Evolutionary conservation across 805 yeast species (phyloP).

Genomic region (Metschnikowia picachoensis): DNA sequence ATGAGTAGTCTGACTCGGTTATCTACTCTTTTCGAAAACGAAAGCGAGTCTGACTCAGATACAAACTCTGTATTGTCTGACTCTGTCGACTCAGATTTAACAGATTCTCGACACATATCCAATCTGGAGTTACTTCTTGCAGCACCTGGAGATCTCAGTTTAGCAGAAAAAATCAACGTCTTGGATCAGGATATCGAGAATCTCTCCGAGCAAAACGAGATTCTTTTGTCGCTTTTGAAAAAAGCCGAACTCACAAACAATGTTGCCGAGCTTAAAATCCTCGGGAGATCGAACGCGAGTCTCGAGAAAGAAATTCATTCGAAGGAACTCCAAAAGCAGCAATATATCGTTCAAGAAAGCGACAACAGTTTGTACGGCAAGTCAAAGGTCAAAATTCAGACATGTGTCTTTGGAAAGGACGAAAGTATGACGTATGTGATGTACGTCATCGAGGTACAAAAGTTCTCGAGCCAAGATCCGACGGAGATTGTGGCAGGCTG

Average conservation of each 20-base stretch:
- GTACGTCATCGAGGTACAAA: conserved; percentile 75
- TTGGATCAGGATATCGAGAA: conserved; percentile 55
- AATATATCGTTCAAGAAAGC: conserved; percentile 75
- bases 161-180: conserved; percentile 63
- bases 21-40: conserved; percentile 34
- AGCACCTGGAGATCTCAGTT: conserved; percentile 64
- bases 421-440: conserved; percentile 47
- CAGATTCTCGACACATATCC: conserved; percentile 4
- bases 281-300: conserved; percentile 63
- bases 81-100: conserved; percentile 13
- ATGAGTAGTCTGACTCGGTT: conserved; percentile 16
- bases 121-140: conserved; percentile 45
- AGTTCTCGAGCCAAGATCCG: conserved; percentile 37
- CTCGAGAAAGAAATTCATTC: conserved; percentile 68
- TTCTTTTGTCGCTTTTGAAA: conserved; percentile 61
- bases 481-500: conserved; percentile 63
- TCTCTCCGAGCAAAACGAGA: conserved; percentile 56
- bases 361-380: conserved; percentile 73
- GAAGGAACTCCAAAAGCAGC: conserved; percentile 74
- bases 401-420: conserved; percentile 54
- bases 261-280: conserved; percentile 59
- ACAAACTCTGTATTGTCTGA: conserved; percentile 27
- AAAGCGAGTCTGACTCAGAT: conserved; percentile 32
- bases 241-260: conserved; percentile 88
- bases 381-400: conserved; percentile 50